Evolutionary conservation across 2,329 filamentous ascomycete species (phyloP).

Genomic region (Aspergillus pseudoglaucus): DNA sequence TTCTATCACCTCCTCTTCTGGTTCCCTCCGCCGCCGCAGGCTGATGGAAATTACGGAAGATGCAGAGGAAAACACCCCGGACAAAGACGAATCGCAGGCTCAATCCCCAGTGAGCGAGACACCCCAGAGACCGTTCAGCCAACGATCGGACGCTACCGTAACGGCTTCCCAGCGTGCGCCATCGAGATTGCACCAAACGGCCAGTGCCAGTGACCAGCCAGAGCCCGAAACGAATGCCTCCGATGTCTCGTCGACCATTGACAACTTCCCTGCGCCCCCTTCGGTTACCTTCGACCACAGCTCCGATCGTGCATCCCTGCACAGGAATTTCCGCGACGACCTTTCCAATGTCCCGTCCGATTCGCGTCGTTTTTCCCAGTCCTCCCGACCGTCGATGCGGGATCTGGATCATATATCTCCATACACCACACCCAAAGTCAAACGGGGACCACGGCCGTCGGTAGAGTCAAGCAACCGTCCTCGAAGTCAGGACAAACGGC

Average conservation of each 20-base stretch:
- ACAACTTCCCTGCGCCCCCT: conserved; percentile 2
- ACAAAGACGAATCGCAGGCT: conserved; percentile 41
- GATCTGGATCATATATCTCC: conserved; percentile 36
- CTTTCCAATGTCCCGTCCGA: conserved; percentile 29
- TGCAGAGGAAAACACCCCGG: conserved; percentile 68
- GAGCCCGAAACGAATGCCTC: conserved; percentile 6
- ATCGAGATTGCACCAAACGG: conserved; percentile 7
- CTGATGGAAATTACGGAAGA: conserved; percentile 93
- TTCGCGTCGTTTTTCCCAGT: conserved; percentile 34
- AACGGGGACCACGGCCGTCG: conserved; percentile 79
- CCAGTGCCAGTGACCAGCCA: conserved; percentile 14
- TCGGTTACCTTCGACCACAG: conserved; percentile 8
- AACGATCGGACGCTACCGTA: conserved; percentile 27
- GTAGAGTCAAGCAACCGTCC: conserved; percentile 54
- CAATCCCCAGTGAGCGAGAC: conserved; percentile 13
- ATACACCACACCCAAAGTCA: conserved; percentile 61
- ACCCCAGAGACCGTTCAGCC: conserved; percentile 23
- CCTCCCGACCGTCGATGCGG: conserved; percentile 37
- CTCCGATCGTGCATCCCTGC: conserved; percentile 18
- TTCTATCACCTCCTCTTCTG: conserved; percentile 77
- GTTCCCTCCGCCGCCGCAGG: conserved; percentile 67
- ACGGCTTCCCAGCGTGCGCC: conserved; percentile 22
- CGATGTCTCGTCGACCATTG: conserved; percentile 6
- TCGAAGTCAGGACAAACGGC: conserved; percentile 51
- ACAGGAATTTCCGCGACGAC: conserved; percentile 28